Base-by-base conservation (phyloP, 192 early-diverging fungal species). In the Cladochytrium replicatum region DNA sequence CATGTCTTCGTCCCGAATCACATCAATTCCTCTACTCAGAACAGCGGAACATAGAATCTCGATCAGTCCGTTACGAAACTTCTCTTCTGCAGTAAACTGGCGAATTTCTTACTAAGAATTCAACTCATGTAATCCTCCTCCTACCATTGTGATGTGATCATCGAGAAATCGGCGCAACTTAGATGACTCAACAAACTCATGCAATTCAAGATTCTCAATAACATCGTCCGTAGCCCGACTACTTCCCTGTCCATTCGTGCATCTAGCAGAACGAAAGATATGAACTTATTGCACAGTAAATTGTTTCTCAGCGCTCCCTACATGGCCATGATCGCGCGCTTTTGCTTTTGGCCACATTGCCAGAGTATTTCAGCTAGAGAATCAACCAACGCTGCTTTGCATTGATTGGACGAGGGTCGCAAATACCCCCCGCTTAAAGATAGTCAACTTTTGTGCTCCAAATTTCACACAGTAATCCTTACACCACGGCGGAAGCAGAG, bases 11-110 rank as follows among this genome's bases (percentile, higher is more conserved):
- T 67, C 40, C n/a, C 43, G 43, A 40, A 72, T 57, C 32, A 48
- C 57, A 13, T 50, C 51, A 2, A 54, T 19, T 1, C 64, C 64
- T 25, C 68, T 52, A 11, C 61, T 68, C 2, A 77, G 53, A 46
- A 77, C 54, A 13, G 58, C 60, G 5, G 74, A 75, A 23, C 62
- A 59, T 27, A 77, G 45, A 22, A 77, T 32, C 32, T 72, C 59
- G 22, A 77, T 68, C 1, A 77, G 26, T 0, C 64, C 68, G 50
- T 67, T 50, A 39, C 30, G 7, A 44, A 29, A 15, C 21, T 52
- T 41, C 44, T 60, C 50, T 26, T 57, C 30, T 32, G 23, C 22
- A 4, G 49, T 19, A 52, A 63, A 58, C 56, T 63, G 29, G 39
- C 40, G 8, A 32, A 42, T 46, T 2, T 29, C 37, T 7, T 38